phyloP scores from a whole-genome alignment of 805 yeast genomes.

The Metschnikowia gruessii region DNA sequence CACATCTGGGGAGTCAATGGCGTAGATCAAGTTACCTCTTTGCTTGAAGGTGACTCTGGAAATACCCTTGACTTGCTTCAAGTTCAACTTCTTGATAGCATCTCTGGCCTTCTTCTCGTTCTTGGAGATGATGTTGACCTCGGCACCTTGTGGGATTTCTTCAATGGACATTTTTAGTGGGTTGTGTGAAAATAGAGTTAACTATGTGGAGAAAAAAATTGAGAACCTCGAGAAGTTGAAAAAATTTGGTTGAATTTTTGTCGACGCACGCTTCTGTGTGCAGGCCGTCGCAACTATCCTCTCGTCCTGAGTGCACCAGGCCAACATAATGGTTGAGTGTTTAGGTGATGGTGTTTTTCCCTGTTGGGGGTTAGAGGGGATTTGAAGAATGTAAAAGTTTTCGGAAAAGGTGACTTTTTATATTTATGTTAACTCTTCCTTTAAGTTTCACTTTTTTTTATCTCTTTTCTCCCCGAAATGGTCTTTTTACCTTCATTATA shows the following conservation, averaged over 20 bases:
- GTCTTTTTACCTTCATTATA: no score
- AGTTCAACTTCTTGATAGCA: conserved; percentile 78
- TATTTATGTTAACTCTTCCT: no score
- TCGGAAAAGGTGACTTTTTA: no score
- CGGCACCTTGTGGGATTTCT: conserved; percentile 80
- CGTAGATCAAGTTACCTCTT: conserved; percentile 86
- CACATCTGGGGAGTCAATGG: conserved; percentile 91
- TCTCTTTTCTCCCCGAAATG: no score
- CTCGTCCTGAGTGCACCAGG: no score
- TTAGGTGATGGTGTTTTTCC: no score
- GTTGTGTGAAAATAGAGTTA: neutral
- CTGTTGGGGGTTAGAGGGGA: no score
- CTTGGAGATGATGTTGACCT: conserved; percentile 76
- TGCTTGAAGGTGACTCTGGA: conserved; percentile 94
- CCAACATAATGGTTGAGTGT: no score
- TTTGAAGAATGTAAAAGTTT: no score
- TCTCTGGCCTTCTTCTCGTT: conserved; percentile 96
- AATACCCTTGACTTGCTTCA: conserved; percentile 88
- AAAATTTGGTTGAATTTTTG: conserved; percentile 3
- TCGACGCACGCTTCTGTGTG: conserved; percentile 1
- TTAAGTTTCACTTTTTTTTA: no score
- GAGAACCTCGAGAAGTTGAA: neutral
- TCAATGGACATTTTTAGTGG: conserved; percentile 39
- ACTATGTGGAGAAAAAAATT: neutral
- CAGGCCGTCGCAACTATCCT: neutral